phyloP scores from a whole-genome alignment of 2,329 filamentous ascomycete species.

The Waltergamsia citrina region DNA sequence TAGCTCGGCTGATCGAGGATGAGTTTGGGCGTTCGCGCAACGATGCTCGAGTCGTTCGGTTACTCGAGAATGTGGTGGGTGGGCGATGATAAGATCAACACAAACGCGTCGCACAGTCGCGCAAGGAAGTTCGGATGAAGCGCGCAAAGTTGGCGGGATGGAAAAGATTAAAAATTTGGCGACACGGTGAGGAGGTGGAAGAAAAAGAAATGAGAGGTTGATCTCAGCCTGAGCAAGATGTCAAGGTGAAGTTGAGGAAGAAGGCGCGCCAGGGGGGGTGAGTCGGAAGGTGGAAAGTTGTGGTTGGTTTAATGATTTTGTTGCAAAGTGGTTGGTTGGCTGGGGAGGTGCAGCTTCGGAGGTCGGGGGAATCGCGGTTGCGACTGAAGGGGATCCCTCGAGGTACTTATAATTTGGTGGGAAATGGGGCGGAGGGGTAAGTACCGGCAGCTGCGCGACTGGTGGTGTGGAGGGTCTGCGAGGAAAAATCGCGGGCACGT shows the following conservation, averaged over 20 bases:
- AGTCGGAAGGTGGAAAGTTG: not conserved
- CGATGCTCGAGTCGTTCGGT: no score
- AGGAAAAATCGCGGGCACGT: constrained; percentile 36
- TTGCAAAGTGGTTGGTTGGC: no score
- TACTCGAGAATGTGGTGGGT: no score
- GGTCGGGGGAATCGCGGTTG: constrained; percentile 2
- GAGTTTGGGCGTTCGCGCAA: no score
- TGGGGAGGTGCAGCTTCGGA: constrained; percentile 3
- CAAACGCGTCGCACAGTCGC: no score
- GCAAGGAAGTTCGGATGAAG: no score
- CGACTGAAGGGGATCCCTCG: not conserved
- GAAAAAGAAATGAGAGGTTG: not conserved
- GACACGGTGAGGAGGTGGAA: constrained; percentile 1
- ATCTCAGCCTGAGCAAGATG: not conserved
- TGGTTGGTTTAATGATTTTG: no score
- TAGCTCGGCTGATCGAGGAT: no score
- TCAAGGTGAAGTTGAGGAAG: not conserved
- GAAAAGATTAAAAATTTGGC: not conserved
- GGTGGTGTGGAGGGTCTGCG: constrained; percentile 23
- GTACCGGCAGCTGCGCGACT: constrained; percentile 4
- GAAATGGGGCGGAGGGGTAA: not conserved
- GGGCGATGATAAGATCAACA: no score
- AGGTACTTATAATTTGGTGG: constrained; percentile 1
- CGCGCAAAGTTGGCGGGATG: constrained; percentile 1
- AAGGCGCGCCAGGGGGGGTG: not conserved